Conservation (phyloP, 176 grass and related monocot species). For the Thalia dealbata region DNA sequence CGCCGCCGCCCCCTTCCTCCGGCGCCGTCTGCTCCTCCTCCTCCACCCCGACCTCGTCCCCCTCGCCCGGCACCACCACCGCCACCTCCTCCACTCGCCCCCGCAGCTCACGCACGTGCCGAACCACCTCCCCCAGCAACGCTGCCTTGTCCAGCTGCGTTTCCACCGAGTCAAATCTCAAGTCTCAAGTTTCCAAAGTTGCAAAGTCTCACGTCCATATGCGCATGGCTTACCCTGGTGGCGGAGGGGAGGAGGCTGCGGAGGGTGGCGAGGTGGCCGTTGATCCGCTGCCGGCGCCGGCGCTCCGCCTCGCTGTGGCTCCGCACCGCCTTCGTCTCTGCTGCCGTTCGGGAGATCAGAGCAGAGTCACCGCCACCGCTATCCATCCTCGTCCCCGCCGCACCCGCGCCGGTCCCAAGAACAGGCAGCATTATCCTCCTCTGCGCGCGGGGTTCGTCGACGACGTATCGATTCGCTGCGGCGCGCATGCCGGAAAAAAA, state of each 20-base stretch:
- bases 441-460: too few species aligned
- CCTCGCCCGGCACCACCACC: constrained; percentile 44
- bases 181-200: too few species aligned
- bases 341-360: not conserved
- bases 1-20: constrained; percentile 19
- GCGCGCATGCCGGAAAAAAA: not conserved
- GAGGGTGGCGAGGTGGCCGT: constrained; percentile 76
- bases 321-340: constrained; percentile 15
- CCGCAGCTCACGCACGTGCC: constrained; percentile 71
- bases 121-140: constrained; percentile 87
- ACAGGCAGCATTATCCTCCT: too few species aligned
- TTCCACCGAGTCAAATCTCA: not conserved
- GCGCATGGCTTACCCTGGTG: constrained; percentile 50
- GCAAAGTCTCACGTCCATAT: not conserved
- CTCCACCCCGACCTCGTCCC: constrained; percentile 67
- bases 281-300: constrained; percentile 89
- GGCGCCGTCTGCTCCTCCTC: constrained; percentile 22
- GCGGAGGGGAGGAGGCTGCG: constrained; percentile 73
- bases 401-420: too few species aligned
- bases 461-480: not conserved
- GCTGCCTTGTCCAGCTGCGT: constrained; percentile 95
- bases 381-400: too few species aligned
- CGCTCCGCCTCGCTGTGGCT: constrained; percentile 93
- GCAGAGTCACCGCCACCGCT: too few species aligned
- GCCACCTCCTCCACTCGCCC: constrained; percentile 42